Base-by-base conservation (phyloP, 345 rosid species). In the Brassica juncea region DNA sequence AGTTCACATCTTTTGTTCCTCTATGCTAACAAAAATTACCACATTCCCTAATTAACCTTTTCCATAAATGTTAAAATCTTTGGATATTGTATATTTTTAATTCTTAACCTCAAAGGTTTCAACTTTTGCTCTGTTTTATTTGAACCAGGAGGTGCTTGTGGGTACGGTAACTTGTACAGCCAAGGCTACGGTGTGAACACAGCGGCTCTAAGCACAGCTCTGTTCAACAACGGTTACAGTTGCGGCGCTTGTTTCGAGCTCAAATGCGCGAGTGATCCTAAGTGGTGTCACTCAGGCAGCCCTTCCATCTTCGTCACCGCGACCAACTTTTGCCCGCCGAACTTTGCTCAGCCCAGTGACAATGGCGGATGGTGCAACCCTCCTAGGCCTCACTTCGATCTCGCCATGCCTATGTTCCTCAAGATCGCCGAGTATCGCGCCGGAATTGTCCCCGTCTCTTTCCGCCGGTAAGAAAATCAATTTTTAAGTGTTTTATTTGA, bases 331-430 rank as follows among this genome's bases (percentile, higher is more conserved):
- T 88, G 92, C 70, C 92, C 91, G 4, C 89, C 92, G 0, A 90
- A 88, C 82, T 88, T 73, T 12, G 90, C 92, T 52, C 87, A 68
- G 30, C 84, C 94, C 5, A 88, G 81, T 68, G 92, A 88, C 30
- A 83, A 86, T 54, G 94, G 94, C 21, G 94, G 94, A 23, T 90
- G 94, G 94, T 90, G 94, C 72, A 90, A 90, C 83, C 94, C 94
- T 62, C 94, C 94, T 28, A 85, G 89, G 4, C 76, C 90, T 5
- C 92, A 90, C 71, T 90, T 90, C 27, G 92, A 90, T 76, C 88
- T 90, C 1, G 89, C 94, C 37, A 88, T 88, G 92, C 94, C 94
- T 15, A 84, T 88, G 88, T 90, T 90, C 81, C 92, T 88, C 9
- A 88, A 88, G 82, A 87, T 90, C 44, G 94, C 94, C 2, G 85